Evolutionary conservation across 805 yeast species (phyloP).

Genomic region (Saccharomycopsis lassenensis): DNA sequence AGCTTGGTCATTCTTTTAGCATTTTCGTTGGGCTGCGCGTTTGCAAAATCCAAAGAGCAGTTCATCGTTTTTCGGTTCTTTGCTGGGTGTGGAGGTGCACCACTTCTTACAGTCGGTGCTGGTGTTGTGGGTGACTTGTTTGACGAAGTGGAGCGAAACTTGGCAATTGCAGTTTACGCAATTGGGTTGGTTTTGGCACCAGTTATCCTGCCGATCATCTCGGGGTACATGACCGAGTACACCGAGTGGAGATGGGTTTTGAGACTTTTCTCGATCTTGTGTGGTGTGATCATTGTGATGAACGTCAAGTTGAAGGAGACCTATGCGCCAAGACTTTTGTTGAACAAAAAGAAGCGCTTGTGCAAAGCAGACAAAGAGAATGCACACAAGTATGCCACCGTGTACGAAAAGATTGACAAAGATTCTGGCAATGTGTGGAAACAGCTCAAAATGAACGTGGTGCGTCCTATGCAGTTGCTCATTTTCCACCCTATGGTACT

Average conservation of each 20-base stretch:
- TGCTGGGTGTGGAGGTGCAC: slow-evolving; percentile 57
- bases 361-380: slow-evolving; percentile 22
- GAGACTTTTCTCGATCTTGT: slow-evolving; percentile 42
- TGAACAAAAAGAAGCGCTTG: slow-evolving; percentile 32
- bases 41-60: slow-evolving; percentile 43
- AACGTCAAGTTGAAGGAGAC: slow-evolving; percentile 46
- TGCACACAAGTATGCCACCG: slow-evolving; percentile 43
- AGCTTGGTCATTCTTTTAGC: slow-evolving; percentile 38
- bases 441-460: slow-evolving; percentile 31
- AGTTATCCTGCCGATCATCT: slow-evolving; percentile 43
- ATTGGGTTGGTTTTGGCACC: slow-evolving; percentile 48
- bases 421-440: slow-evolving; percentile 32
- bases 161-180: slow-evolving; percentile 46
- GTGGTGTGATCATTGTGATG: slow-evolving; percentile 34
- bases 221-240: slow-evolving; percentile 45
- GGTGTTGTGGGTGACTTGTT: slow-evolving; percentile 57
- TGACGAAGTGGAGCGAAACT: slow-evolving; percentile 37
- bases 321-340: slow-evolving; percentile 43
- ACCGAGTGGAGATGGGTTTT: slow-evolving; percentile 56
- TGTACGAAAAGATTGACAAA: slow-evolving; percentile 40
- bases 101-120: slow-evolving; percentile 60
- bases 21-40: slow-evolving; percentile 51
- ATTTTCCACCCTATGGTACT: slow-evolving; percentile 52
- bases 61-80: slow-evolving; percentile 48
- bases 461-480: slow-evolving; percentile 46